Conservation (phyloP, 1,284 basidiomycete species). For the Coniferiporia sulphurascens region DNA sequence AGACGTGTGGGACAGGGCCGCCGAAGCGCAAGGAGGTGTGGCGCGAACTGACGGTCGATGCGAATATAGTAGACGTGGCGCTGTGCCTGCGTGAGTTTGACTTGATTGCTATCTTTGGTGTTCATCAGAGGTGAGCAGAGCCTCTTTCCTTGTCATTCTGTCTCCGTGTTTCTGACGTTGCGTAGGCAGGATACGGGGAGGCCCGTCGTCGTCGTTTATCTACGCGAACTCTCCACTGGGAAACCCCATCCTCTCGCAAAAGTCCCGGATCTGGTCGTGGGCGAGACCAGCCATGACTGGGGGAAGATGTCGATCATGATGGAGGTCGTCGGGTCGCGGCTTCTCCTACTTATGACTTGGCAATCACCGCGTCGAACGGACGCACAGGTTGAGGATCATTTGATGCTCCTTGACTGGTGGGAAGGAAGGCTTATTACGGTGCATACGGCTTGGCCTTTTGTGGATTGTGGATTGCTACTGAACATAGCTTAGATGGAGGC, state of each 20-base stretch:
- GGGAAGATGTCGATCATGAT: constrained; percentile 30
- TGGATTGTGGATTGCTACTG: no score
- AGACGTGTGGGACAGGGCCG: background rate
- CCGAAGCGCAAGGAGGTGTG: background rate
- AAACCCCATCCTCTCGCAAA: constrained; percentile 37
- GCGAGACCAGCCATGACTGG: constrained; percentile 25
- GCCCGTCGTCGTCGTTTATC: constrained; percentile 20
- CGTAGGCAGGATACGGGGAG: constrained; percentile 1
- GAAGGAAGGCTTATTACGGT: constrained; percentile 8
- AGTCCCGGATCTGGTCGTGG: constrained; percentile 31
- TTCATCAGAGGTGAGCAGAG: constrained; percentile 16
- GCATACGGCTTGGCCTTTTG: no score
- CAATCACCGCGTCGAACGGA: constrained; percentile 14
- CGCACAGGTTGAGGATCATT: background rate
- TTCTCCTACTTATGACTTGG: constrained; percentile 39
- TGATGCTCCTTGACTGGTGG: constrained; percentile 18
- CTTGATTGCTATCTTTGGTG: constrained; percentile 38
- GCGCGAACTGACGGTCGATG: constrained; percentile 9
- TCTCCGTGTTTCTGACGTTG: no score
- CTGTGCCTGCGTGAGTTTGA: constrained; percentile 45
- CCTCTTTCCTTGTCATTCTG: constrained; percentile 25
- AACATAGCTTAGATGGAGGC: constrained; percentile 23
- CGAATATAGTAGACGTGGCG: constrained; percentile 34
- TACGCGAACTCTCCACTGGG: constrained; percentile 21
- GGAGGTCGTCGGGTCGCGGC: constrained; percentile 43